Evolutionary conservation across 495 filamentous ascomycete genomes (phyloP).

Genomic region (Aspergillus nidulans): DNA sequence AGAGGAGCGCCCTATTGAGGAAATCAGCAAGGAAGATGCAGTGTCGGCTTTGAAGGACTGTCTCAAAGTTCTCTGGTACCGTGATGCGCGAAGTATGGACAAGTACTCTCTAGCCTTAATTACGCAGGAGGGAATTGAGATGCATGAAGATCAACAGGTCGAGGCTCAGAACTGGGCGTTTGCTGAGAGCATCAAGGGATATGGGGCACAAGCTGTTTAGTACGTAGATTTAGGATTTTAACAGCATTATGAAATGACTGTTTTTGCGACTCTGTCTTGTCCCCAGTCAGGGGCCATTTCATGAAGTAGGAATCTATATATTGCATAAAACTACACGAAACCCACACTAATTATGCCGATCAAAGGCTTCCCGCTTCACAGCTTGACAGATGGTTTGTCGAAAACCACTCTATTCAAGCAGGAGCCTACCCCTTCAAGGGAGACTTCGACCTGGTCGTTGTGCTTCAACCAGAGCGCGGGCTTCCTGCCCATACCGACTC

Average conservation of each 20-base stretch:
- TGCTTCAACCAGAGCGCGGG: conserved; percentile 74
- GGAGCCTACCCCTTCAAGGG: conserved; percentile 65
- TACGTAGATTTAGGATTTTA: conserved; percentile 2
- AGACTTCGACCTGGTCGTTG: conserved; percentile 74
- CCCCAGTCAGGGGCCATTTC: not conserved
- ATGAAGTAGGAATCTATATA: not conserved
- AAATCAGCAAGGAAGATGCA: conserved; percentile 72
- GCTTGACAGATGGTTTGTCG: conserved; percentile 50
- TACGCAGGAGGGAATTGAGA: conserved; percentile 72
- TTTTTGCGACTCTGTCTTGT: not conserved
- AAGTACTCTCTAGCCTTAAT: conserved; percentile 87
- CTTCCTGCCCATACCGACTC: conserved; percentile 73
- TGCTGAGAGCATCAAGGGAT: conserved; percentile 78
- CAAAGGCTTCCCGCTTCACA: conserved; percentile 30
- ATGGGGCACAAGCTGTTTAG: conserved; percentile 56
- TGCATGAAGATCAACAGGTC: conserved; percentile 73
- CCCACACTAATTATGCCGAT: not conserved
- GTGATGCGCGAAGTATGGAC: conserved; percentile 89
- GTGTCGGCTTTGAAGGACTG: conserved; percentile 78
- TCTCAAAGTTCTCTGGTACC: conserved; percentile 97
- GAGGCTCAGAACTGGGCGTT: conserved; percentile 95
- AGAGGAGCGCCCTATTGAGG: conserved; percentile 69
- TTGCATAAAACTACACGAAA: not conserved
- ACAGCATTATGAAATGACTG: conserved; percentile 11
- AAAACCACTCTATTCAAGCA: conserved; percentile 72